Base-by-base conservation (phyloP, 208 protist species). In the Trichomonas tenax region DNA sequence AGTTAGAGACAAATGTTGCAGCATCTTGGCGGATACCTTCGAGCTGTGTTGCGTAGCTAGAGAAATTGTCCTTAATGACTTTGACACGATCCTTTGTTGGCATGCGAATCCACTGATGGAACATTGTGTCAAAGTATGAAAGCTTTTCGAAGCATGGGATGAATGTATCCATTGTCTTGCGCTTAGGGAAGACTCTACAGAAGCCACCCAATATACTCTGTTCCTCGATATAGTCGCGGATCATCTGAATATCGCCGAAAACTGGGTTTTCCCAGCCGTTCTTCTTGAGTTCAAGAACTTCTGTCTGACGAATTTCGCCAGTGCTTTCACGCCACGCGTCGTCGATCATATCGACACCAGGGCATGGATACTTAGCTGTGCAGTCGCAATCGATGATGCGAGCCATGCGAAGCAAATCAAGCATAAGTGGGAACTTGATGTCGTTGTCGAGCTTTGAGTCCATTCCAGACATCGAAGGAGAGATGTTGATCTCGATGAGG, bases 401-500 rank as follows among this genome's bases (percentile, higher is more conserved):
- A 0, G 86, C 86, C 40, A 93, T 51, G 34, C 44, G 0, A 0
- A 93, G 15, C 0, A 93, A 36, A 0, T 93, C 86, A 6, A 51
- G 44, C 44, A 51, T 93, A 1, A 93, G 31, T 38, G n/a, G 23
- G 14, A 15, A 51, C 44, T 93, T 93, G 26, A 93, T 93, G 1
- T 93, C n/a, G 26, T 93, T 48, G 46, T 93, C 86, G 17, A 93
- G 44, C 15, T 34, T 34, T 8, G 86, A 93, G 31, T 93, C 86
- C 44, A 51, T 51, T 3, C 86, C 86, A 38, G 40, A 49, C 49
- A 97, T 88, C 41, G 96, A 97, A 31, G 96, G 96, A 46, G 84
- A 89, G 48, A 96, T 96, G 97, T 99, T 99, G 45, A 99, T 98
- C 97, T 99, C 98, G 96, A 99, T 97, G 44, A 99, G 97, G 98